Conservation (phyloP, 2,329 filamentous ascomycete species). For the Verticillium nubilum region DNA sequence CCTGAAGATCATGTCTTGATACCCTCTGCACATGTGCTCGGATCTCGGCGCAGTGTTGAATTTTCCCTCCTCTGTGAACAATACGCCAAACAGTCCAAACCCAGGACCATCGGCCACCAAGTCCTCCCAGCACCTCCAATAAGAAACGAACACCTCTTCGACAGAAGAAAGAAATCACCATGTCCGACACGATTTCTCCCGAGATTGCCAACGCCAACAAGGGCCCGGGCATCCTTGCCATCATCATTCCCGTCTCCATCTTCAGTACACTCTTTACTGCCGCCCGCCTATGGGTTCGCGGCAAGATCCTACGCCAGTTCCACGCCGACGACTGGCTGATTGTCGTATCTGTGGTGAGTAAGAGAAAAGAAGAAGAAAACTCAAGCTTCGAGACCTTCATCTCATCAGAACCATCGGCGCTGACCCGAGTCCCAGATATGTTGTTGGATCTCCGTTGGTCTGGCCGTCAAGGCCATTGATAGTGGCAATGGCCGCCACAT, state of each 20-base stretch:
- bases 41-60: neutral
- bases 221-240: conserved; percentile 24
- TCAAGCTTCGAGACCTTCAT: neutral
- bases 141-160: neutral
- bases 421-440: conserved; percentile 17
- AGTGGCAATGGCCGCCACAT: conserved; percentile 34
- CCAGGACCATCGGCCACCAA: neutral
- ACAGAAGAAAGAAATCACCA: neutral
- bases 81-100: neutral
- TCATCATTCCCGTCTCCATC: conserved; percentile 21
- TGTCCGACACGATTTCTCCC: neutral
- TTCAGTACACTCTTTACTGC: conserved; percentile 21
- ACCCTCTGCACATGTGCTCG: neutral
- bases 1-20: conserved; percentile 1
- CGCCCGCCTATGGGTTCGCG: conserved; percentile 23
- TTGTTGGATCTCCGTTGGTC: conserved; percentile 24
- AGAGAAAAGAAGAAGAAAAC: too few species aligned
- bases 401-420: neutral
- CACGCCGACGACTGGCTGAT: conserved; percentile 32
- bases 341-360: conserved; percentile 22
- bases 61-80: neutral
- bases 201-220: conserved; percentile 12
- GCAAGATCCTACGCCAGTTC: conserved; percentile 21
- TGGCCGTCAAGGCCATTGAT: conserved; percentile 26
- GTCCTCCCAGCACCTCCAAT: neutral